Base-by-base conservation (phyloP, 176 grass and related monocot genomes). In the Carex littledalei region DNA sequence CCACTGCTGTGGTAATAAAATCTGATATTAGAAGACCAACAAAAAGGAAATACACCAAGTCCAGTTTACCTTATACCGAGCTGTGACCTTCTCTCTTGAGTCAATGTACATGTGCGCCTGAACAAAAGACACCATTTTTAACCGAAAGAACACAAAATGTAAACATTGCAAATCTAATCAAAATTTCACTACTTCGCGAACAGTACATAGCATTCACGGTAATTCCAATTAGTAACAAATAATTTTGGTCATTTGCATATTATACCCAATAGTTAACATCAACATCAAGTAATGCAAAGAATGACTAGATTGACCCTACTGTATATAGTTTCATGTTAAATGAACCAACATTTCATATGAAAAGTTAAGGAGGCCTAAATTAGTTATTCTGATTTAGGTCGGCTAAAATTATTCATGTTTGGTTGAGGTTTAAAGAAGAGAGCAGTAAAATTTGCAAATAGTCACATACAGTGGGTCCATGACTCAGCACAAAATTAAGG, bases 41-140 rank as follows among this genome's bases (percentile, higher is more conserved):
- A 8, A 34, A 63, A 14, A n/a, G 20, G 4, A 81, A 70, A 16
- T 26, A 43, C 18, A 26, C 11, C 4, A 58, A 49, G 12, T 50
- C 47, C 26, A 85, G 17, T 67, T 18, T 94, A 99, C 96, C 91
- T 99, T 91, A 85, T 99, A 98, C 54, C 93, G 93, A 34, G 96
- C 93, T 43, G 96, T 98, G 21, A 98, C 96, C 80, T 98, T 98
- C 88, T 98, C 93, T 37, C 96, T 87, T 9, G 90, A 91, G 60
- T 98, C 96, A 15, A 94, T 43, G 7, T 98, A 98, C 88, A 94
- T 87, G 45, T 98, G 84, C 9, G 70, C 90, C 96, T 98, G 84
- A 90, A 49, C 18, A 71, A 87, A 68, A 85, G 8, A 86, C 73
- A 81, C 32, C 81, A 83, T 53, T 52, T 45, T 66, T 83, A 67